Evolutionary conservation across 176 grass and related monocot genomes (phyloP), one percentile per base, ranked within the genome.

Genomic region (Oryza punctata): DNA sequence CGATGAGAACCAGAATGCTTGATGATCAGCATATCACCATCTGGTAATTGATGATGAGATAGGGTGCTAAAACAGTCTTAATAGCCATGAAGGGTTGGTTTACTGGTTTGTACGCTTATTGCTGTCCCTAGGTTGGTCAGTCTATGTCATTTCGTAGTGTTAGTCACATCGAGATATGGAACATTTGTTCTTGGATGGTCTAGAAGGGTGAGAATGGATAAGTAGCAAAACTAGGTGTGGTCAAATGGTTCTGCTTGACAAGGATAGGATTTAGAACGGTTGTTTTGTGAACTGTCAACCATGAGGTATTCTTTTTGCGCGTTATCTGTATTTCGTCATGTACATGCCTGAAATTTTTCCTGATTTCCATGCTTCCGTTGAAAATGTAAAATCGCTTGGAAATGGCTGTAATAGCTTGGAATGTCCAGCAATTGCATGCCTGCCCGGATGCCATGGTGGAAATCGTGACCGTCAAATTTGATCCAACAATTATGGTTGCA

Each of bases 121-220:
- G 12, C 26, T 64, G 54, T 46, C 33, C 29, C 16, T 65, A 69
- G 65, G 29, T 71, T 85, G 32, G 77, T 70, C 24, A 52, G 65
- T 86, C 35, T 33, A 35, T 75, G 65, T 72, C 11, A 10, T 52
- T 81, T 77, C 7, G 27, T 74, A 25, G 59, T 66, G 81, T n/a
- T 71, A 52, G 65, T 41, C 61, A 59, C 19, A 80, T 70, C 24
- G 78, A 81, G 59, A 78, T 30, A 64, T n/a, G 15, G 15, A 50
- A 33, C 50, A 61, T 82, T 72, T 82, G 71, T 78, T 73, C 2
- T 57, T 73, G 19, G 38, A 60, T 89, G 70, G 38, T 63, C 16
- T 19, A 27, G 81, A 26, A 38, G 43, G 52, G n/a, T 7, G 49
- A 67, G 75, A 72, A 12, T 61, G 57, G 16, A 64, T 50, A 25